Percentiles rank a stretch among this genome's conserved stretches.
phyloP scores from a whole-genome alignment of 805 yeast species.

The Candida railenensis region DNA sequence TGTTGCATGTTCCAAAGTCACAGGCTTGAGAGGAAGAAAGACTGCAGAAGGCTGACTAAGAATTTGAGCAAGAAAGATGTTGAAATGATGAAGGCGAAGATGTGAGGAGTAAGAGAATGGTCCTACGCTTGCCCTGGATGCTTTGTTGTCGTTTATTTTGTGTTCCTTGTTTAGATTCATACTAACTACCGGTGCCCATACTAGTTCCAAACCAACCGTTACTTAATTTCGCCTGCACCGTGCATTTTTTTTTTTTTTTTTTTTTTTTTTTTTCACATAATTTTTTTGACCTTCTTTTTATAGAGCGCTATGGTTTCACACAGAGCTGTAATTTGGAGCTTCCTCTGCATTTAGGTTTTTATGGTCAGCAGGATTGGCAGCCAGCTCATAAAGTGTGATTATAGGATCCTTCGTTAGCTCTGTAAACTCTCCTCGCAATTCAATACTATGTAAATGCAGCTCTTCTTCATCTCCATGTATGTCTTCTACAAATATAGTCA shows the following conservation, averaged over 20 bases:
- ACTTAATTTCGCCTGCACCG: background rate
- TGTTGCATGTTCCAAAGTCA: background rate
- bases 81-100: no score
- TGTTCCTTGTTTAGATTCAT: no score
- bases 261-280: background rate
- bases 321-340: conserved; percentile 6
- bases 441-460: conserved; percentile 64
- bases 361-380: conserved; percentile 92
- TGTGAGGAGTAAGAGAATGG: no score
- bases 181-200: no score
- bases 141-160: no score
- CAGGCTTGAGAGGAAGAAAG: no score
- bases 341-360: conserved; percentile 27
- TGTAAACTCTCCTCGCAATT: conserved; percentile 71
- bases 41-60: no score
- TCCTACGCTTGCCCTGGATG: no score
- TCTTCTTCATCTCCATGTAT: conserved; percentile 54
- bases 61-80: no score
- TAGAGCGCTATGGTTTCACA: background rate
- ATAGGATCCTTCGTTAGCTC: conserved; percentile 66
- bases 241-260: background rate
- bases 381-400: conserved; percentile 78
- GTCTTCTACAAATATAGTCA: conserved; percentile 67
- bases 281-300: background rate
- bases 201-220: background rate